Percentiles rank a stretch among this genome's conserved stretches.
phyloP scores from a whole-genome alignment of 2,329 filamentous ascomycete species.

The Teratosphaeria destructans region DNA sequence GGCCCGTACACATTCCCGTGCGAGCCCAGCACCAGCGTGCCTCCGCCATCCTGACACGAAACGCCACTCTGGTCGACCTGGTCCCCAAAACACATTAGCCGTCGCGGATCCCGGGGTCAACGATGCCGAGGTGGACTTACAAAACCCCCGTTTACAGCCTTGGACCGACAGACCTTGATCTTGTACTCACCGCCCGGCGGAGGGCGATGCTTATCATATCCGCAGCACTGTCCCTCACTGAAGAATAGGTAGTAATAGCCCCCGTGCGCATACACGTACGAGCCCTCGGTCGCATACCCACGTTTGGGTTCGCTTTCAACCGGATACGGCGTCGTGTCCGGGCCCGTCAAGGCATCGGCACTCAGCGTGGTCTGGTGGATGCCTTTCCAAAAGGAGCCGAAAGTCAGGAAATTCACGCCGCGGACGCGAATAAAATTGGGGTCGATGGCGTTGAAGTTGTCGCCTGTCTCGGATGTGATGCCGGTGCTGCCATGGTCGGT shows the following conservation, averaged over 20 bases:
- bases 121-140: constrained; percentile 17
- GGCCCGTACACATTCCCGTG: constrained; percentile 55
- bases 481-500: constrained; percentile 51
- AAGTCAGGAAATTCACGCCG: constrained; percentile 44
- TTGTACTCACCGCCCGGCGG: constrained; percentile 53
- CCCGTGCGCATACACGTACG: constrained; percentile 40
- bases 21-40: constrained; percentile 49
- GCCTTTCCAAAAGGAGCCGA: constrained; percentile 59
- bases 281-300: constrained; percentile 4
- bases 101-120: neutral
- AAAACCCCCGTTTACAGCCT: constrained; percentile 43
- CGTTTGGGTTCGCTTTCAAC: constrained; percentile 3
- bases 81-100: neutral
- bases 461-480: constrained; percentile 31
- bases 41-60: constrained; percentile 47
- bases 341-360: constrained; percentile 30
- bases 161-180: constrained; percentile 54
- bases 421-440: constrained; percentile 32
- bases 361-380: constrained; percentile 50
- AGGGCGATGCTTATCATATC: constrained; percentile 43
- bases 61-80: constrained; percentile 42
- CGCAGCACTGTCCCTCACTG: constrained; percentile 51
- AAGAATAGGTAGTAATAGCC: constrained; percentile 56
- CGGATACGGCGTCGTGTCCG: neutral
- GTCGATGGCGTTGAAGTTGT: constrained; percentile 44